A percentile compares a stretch with the other conserved stretches of the same genome.
Evolutionary conservation across 2,329 filamentous ascomycete genomes (phyloP).

Genomic region (Setomelanomma holmii): DNA sequence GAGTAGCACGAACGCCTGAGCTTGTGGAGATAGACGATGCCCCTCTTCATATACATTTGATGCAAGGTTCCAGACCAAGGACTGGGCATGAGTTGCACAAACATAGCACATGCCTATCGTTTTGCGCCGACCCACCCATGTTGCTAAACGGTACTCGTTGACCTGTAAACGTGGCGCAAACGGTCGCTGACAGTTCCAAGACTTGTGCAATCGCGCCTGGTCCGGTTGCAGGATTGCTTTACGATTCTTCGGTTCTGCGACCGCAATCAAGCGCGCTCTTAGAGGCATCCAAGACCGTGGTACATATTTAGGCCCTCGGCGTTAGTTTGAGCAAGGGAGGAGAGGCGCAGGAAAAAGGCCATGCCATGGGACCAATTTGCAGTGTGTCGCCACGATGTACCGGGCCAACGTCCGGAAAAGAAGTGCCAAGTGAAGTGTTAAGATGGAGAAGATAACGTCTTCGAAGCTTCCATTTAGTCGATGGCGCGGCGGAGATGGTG

Average conservation of each 20-base stretch:
- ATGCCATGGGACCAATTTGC: not conserved
- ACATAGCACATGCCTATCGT: conserved; percentile 1
- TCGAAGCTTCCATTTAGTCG: conserved; percentile 5
- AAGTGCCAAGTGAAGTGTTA: conserved; percentile 8
- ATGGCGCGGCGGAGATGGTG: not conserved
- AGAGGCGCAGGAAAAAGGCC: conserved; percentile 3
- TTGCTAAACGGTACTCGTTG: not conserved
- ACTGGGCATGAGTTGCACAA: conserved; percentile 14
- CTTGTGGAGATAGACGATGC: not conserved
- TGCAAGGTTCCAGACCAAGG: conserved; percentile 10
- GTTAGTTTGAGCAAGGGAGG: conserved; percentile 12
- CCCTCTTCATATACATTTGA: conserved; percentile 16
- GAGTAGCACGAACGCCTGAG: conserved; percentile 15
- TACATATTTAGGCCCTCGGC: conserved; percentile 4
- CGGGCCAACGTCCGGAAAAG: conserved; percentile 6
- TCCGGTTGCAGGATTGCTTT: conserved; percentile 11
- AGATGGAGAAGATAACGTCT: conserved; percentile 9
- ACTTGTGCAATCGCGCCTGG: not conserved
- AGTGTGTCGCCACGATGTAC: conserved; percentile 5
- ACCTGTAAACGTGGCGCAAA: not conserved
- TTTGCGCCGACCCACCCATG: not conserved
- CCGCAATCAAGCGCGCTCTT: conserved; percentile 12
- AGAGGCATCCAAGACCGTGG: conserved; percentile 12
- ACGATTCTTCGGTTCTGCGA: conserved; percentile 6
- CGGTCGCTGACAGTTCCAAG: conserved; percentile 1